Evolutionary conservation across 2,329 filamentous ascomycete species (phyloP), one percentile per base, ranked within the genome.

Genomic region (Shiraia bambusicola): DNA sequence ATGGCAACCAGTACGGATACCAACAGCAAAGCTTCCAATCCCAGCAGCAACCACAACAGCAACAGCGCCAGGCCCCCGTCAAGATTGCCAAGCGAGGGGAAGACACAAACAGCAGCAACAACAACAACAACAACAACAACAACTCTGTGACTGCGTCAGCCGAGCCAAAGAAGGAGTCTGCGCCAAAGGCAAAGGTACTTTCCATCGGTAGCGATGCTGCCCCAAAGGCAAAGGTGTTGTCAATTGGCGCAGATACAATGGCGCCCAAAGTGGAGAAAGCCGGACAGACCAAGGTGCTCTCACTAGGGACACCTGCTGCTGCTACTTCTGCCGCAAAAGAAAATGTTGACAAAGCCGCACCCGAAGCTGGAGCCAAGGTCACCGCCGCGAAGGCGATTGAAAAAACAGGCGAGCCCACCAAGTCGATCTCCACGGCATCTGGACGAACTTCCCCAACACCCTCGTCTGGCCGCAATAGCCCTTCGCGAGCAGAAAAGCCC

Each of bases 331-430:
- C 78, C 34, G 64, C 69, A 47, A 79, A 65, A 50, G 69, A 70
- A 25, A 69, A 70, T 36, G 66, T 67, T n/a, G 67, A 72, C 50
- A 69, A 69, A 50, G 58, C 54, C 24, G 69, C 64, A 10, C 70
- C 83, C 2, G 85, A 87, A 52, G 85, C 86, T 19, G 87, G 88
- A 22, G 79, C 90, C 47, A 96, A 96, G 73, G 84, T 87, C n/a
- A 76, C 86, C 2, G 92, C 91, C 4, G 76, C 82, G 36, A 96
- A 96, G 72, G 91, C 92, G 8, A 88, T 96, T 50, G 89, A 95
- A 63, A 95, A 95, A 78, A 86, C 87, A 0, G 88, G 90, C 40
- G 85, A 91, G 66, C 74, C 80, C 7, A 72, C 73, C 34, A 73
- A 78, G 32, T 72, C 73, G 25, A 68, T 74, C 36, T 47, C 56